Evolutionary conservation across 139 green algal genomes (phyloP).

Genomic region (Microglena sp.): DNA sequence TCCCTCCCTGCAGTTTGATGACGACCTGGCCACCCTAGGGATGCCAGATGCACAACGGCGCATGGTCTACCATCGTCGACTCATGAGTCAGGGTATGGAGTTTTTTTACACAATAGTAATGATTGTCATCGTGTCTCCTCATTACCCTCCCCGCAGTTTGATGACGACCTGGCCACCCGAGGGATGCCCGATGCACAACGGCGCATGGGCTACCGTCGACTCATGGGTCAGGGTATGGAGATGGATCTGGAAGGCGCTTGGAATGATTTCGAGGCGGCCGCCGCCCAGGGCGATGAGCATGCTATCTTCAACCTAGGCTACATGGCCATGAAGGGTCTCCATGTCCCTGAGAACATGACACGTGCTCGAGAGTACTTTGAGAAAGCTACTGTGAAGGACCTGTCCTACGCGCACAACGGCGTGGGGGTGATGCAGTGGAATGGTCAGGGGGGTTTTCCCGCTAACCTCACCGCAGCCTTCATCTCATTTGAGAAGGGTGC

Average conservation of each 20-base stretch:
- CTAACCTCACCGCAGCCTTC: no score
- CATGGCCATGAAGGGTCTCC: constrained; percentile 37
- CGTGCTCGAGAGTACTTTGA: constrained; percentile 30
- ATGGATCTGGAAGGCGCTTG: constrained; percentile 36
- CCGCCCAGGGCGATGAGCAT: constrained; percentile 38
- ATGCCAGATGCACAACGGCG: constrained; percentile 28
- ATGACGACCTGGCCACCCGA: constrained; percentile 32
- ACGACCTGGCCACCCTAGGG: constrained; percentile 31
- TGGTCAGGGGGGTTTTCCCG: constrained; percentile 36
- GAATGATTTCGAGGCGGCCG: constrained; percentile 40
- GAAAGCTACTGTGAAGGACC: constrained; percentile 20
- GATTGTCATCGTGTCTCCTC: not conserved
- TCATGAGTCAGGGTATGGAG: not conserved
- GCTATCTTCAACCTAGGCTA: constrained; percentile 58
- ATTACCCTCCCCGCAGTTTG: constrained; percentile 9
- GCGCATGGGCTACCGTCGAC: constrained; percentile 43
- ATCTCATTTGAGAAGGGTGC: constrained; percentile 28
- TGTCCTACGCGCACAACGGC: constrained; percentile 38
- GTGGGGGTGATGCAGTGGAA: constrained; percentile 48
- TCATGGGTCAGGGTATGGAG: constrained; percentile 45
- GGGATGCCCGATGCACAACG: constrained; percentile 29
- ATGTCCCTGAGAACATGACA: constrained; percentile 27
- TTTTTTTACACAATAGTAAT: not conserved
- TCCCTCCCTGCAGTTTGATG: constrained; percentile 22
- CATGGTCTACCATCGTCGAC: not conserved